Evolutionary conservation across 108 stramenopile genomes (phyloP).

Genomic region (Chaetoceros muelleri): DNA sequence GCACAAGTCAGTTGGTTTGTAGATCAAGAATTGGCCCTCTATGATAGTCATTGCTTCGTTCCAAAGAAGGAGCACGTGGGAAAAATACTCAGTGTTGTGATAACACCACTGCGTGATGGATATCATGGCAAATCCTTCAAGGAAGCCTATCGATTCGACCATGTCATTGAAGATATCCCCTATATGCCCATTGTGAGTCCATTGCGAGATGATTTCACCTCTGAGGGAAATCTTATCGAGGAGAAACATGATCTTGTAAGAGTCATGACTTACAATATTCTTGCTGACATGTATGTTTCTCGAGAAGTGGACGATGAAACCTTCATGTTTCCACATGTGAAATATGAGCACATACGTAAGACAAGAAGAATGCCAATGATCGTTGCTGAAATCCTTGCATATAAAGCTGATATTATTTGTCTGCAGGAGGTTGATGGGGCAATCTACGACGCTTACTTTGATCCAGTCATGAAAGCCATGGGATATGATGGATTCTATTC

Average conservation of each 20-base stretch:
- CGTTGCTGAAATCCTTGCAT: slow-evolving; percentile 51
- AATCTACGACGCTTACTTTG: slow-evolving; percentile 17
- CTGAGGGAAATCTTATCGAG: slow-evolving; percentile 1
- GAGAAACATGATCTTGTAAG: slow-evolving; percentile 16
- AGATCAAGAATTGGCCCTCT: slow-evolving; percentile 11
- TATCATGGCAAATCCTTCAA: slow-evolving; percentile 20
- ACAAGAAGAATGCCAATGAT: slow-evolving; percentile 52
- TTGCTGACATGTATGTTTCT: slow-evolving; percentile 63
- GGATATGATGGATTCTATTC: slow-evolving; percentile 34
- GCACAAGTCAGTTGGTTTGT: slow-evolving; percentile 57
- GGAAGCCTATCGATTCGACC: slow-evolving; percentile 23
- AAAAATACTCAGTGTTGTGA: slow-evolving; percentile 16
- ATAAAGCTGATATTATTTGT: slow-evolving; percentile 57
- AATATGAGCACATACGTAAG: slow-evolving; percentile 22
- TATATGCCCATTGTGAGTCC: slow-evolving; percentile 20
- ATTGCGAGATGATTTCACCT: slow-evolving; percentile 18
- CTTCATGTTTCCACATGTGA: slow-evolving; percentile 36
- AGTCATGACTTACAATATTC: slow-evolving; percentile 63
- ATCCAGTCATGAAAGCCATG: slow-evolving; percentile 13
- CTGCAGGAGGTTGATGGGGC: slow-evolving; percentile 69
- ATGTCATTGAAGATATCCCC: slow-evolving; percentile 16
- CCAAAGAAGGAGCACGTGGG: slow-evolving; percentile 18
- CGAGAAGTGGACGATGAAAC: slow-evolving; percentile 20
- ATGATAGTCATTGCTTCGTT: slow-evolving; percentile 15
- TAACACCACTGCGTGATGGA: slow-evolving; percentile 16